Percentiles rank a stretch among this genome's conserved stretches.
Conservation (phyloP, 441 rosid genomes). For the Eutrema salsugineum region DNA sequence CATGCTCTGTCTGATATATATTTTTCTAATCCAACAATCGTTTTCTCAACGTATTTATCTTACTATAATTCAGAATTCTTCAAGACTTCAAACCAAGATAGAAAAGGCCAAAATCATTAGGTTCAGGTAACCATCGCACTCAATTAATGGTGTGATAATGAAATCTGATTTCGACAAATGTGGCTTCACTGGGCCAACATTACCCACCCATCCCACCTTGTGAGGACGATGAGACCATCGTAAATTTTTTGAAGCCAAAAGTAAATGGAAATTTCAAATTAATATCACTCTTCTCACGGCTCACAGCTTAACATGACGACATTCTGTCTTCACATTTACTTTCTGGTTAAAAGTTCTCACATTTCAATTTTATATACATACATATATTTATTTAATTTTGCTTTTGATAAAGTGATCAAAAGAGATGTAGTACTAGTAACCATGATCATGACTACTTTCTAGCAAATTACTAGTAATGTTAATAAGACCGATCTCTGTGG, state of each 20-base stretch:
- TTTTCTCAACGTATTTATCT: background rate
- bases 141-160: background rate
- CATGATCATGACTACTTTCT: constrained; percentile 1
- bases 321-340: constrained; percentile 29
- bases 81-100: background rate
- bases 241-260: constrained; percentile 1
- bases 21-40: background rate
- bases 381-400: background rate
- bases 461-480: background rate
- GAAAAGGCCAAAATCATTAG: constrained; percentile 1
- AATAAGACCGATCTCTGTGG: background rate
- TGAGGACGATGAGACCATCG: constrained; percentile 24
- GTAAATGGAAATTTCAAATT: background rate
- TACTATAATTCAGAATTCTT: background rate
- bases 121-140: constrained; percentile 15
- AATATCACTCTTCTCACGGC: constrained; percentile 4
- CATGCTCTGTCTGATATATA: too few species aligned
- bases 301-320: constrained; percentile 25
- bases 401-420: constrained; percentile 25
- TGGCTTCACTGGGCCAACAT: constrained; percentile 2
- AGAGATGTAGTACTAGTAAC: constrained; percentile 6
- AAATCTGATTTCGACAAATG: constrained; percentile 3
- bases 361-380: background rate
- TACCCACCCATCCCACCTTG: constrained; percentile 22
- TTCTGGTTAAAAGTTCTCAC: constrained; percentile 15